Base-by-base conservation (phyloP, 345 rosid species). In the Pugionium cornutum region DNA sequence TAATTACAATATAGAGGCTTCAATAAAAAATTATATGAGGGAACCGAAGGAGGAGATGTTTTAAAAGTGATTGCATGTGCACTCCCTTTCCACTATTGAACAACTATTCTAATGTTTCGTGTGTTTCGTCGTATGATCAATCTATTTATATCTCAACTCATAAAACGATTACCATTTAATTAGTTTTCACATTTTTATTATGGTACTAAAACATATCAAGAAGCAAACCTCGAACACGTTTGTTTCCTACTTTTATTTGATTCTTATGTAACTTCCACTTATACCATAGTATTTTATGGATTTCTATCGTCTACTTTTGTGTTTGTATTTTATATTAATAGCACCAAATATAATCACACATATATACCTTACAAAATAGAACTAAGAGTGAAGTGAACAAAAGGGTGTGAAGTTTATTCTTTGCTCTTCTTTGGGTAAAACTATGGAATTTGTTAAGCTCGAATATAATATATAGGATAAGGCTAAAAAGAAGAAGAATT, bases 381-480 rank as follows among this genome's bases (percentile, higher is more conserved):
- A 50, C 37, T 49, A 73, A 59, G 68, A 74, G 77, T 74, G 73
- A 74, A 62, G 58, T 74, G 68, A 67, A 74, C 73, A 74, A 74
- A 74, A 74, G 68, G 63, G 64, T 53, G 37, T 60, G 39, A 45
- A 11, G 33, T 58, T 66, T 25, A 74, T 74, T 74, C 68, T 61
- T 67, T 74, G 68, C 77, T 60, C 61, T 46, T 8, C 34, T 47
- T 33, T 10, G 53, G 64, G 69, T 54, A 74, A 67, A 61, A 59
- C 64, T 54, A 60, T 30, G 50, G 35, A 73, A 65, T 52, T 42
- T 58, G 8, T 29, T 42, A 42, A 29, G 31, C 40, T 10, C 49
- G 28, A 28, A 11, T 4, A 56, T 30, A 18, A 3, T 18, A 25
- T 41, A 1, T 39, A 36, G 73, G 73, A 60, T 11, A 61, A 53